Evolutionary conservation across 306 rosid genomes (phyloP), one percentile per base, ranked within the genome.

Genomic region (Oxytropis ochrocephala): DNA sequence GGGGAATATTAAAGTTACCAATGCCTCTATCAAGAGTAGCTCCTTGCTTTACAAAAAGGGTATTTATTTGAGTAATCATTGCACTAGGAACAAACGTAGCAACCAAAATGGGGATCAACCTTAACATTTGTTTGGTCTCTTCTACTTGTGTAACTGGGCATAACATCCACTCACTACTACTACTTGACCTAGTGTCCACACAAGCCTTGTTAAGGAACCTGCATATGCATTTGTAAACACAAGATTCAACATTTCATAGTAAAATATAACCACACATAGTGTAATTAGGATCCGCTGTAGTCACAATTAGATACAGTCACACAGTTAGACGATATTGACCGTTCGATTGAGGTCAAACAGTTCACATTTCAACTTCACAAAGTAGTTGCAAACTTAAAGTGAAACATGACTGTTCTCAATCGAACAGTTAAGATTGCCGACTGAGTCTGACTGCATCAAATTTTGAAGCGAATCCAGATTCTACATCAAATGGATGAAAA

Each of bases 51-150:
- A 88, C 41, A 67, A 86, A 91, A 4, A 91, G 80, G 0, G 96
- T 88, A 13, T 77, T 75, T 17, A 77, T 30, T 39, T 86, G 92
- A 51, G 89, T 84, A 30, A 85, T 4, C 50, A 82, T 41, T 58
- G 79, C 53, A 51, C 86, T 81, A 5, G 96, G 96, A 19, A 88
- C 30, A 58, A 88, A 69, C 58, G 96, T 81, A 2, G 81, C 90
- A 17, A 76, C 11, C 67, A 91, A 64, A 69, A 91, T 69, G 5
- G 96, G 95, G 0, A 88, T 30, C 97, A 91, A 80, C 72, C 75
- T 86, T 18, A 83, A 30, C 85, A 88, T 91, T 78, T 88, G 92
- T 64, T 86, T 88, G 2, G 95, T 88, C 78, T 91, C 95, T 64
- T 91, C 92, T 0, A 86, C 95, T 81, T 88, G 89, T 4, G 89